phyloP scores from a whole-genome alignment of 148 eudicot genomes.

The Chenopodium formosanum region DNA sequence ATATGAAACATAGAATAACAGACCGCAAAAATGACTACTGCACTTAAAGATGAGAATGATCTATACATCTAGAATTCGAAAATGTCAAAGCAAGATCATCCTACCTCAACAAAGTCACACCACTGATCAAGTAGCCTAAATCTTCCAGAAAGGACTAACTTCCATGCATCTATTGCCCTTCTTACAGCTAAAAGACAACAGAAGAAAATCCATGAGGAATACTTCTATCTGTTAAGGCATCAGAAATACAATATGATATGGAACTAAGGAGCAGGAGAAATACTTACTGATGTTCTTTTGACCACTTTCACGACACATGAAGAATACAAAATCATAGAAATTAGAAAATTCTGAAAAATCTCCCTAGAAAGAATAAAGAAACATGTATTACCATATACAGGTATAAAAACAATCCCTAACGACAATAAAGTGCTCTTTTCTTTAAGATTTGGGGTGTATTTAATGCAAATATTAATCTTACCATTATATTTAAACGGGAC shows the following conservation, averaged over 20 bases:
- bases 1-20: not conserved
- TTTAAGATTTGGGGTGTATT: not conserved
- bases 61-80: not conserved
- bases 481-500: constrained; percentile 59
- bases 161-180: constrained; percentile 83
- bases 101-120: constrained; percentile 90
- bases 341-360: constrained; percentile 71
- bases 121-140: constrained; percentile 85
- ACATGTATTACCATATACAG: not conserved
- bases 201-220: constrained; percentile 14
- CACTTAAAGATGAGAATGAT: not conserved
- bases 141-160: constrained; percentile 73
- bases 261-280: not conserved
- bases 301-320: constrained; percentile 79
- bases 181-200: constrained; percentile 54
- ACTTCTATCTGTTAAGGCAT: not conserved
- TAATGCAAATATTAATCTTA: constrained; percentile 26
- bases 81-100: not conserved
- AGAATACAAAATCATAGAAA: constrained; percentile 86
- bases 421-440: not conserved
- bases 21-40: not conserved
- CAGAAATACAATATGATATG: not conserved
- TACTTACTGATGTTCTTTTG: constrained; percentile 87
- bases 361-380: constrained; percentile 40
- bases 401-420: not conserved